phyloP scores from a whole-genome alignment of 1,284 basidiomycete genomes.

The Puccinia coronata region DNA sequence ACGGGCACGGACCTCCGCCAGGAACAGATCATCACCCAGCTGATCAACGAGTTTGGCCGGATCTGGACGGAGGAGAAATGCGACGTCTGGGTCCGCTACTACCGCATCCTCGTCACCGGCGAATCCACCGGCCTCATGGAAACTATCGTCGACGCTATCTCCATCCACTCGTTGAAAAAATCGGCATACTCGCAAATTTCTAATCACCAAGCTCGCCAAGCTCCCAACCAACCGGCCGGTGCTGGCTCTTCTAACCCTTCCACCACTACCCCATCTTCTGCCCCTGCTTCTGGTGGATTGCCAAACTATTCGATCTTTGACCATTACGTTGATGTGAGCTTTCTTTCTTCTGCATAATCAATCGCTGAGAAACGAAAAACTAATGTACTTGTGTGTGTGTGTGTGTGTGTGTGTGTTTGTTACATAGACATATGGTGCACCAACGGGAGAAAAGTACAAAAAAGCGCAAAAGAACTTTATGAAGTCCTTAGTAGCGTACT shows the following conservation, averaged over 20 bases:
- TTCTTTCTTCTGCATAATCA: background rate
- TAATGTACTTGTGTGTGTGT: too few relatives aligned
- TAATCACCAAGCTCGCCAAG: conserved; percentile 56
- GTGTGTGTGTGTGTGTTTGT: too few relatives aligned
- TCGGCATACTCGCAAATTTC: conserved; percentile 88
- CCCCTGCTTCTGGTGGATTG: conserved; percentile 8
- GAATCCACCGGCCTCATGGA: conserved; percentile 89
- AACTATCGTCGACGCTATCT: conserved; percentile 87
- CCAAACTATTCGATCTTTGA: conserved; percentile 71
- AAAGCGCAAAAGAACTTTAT: conserved; percentile 78
- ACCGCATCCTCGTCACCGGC: conserved; percentile 89
- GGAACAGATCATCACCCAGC: conserved; percentile 93
- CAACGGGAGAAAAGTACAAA: conserved; percentile 82
- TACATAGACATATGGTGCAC: conserved; percentile 80
- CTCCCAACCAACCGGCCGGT: conserved; percentile 66
- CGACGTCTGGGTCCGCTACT: conserved; percentile 84
- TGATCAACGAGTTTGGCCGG: conserved; percentile 86
- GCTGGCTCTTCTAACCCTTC: conserved; percentile 83
- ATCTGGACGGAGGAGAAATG: conserved; percentile 95
- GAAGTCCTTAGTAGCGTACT: conserved; percentile 86
- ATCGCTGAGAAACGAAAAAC: background rate
- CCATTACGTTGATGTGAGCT: conserved; percentile 77
- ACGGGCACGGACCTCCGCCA: conserved; percentile 95
- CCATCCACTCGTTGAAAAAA: conserved; percentile 99
- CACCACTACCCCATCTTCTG: background rate